A percentile compares a stretch with the other conserved stretches of the same genome.
Conservation (phyloP, 106 monocot species). For the Allium fistulosum region DNA sequence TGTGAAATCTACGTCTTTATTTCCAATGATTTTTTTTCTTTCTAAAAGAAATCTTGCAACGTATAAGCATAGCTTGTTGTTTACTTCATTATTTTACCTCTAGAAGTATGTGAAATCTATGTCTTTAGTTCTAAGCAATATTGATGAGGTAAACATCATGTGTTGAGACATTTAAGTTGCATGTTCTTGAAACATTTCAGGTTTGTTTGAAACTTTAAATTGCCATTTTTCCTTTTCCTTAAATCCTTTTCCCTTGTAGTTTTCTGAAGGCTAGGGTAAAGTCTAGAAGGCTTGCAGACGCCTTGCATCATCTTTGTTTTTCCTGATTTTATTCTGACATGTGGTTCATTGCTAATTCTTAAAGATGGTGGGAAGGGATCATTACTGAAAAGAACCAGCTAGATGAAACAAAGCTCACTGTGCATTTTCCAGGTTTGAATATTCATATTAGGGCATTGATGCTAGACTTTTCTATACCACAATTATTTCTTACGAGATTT, state of each 20-base stretch:
- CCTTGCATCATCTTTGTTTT: too few relatives aligned
- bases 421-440: conserved; percentile 90
- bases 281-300: too few relatives aligned
- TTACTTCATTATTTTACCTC: too few relatives aligned
- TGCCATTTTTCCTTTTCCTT: neutral
- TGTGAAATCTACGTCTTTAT: neutral
- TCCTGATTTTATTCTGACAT: neutral
- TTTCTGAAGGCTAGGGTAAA: too few relatives aligned
- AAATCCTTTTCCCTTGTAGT: neutral
- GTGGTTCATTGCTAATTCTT: neutral
- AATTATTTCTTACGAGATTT: too few relatives aligned
- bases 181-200: too few relatives aligned
- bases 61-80: too few relatives aligned
- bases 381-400: conserved; percentile 57
- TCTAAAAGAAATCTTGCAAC: too few relatives aligned
- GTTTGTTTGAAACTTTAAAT: neutral
- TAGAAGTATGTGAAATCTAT: neutral
- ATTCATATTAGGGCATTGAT: neutral
- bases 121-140: neutral
- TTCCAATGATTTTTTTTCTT: too few relatives aligned
- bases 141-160: too few relatives aligned
- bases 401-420: conserved; percentile 65
- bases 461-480: too few relatives aligned
- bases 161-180: too few relatives aligned
- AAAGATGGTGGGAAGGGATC: conserved; percentile 88